Base-by-base conservation (phyloP, 768 basidiomycete species). In the Pleurotus pulmonarius region DNA sequence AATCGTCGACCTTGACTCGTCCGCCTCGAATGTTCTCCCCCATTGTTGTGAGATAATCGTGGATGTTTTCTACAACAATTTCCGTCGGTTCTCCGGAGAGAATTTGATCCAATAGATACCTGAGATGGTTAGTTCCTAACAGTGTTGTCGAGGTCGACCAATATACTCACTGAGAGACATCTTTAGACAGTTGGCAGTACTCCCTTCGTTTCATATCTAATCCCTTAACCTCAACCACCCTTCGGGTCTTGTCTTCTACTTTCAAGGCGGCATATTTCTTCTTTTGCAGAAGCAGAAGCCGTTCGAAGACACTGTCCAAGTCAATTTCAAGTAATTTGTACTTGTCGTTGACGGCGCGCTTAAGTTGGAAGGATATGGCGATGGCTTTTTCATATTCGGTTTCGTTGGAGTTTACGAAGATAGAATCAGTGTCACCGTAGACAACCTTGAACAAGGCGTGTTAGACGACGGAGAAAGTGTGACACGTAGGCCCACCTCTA, bases 231-330 rank as follows among this genome's bases (percentile, higher is more conserved):
- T 99, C 97, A 1, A 83, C 90, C 12, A 83, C 84, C 0, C 90
- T 88, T 56, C 82, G 80, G 0, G 81, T 80, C 24, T 86, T 86
- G 60, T 94, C 92, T 63, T 94, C 92, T 41, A 98, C 85, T 73
- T 97, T 98, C 69, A 98, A 78, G 0, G 97, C 97, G 0, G 97
- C 97, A 62, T 99, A 99, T 72, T 99, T 98, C 79, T 99, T 99
- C 82, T 99, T 99, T 66, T 98, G 96, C 54, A 99, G 73, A 9
- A 99, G 81, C 1, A 99, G 73, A 41, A 99, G 78, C 0, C 97
- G 85, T 65, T 96, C 86, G 76, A 99, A 99, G 37, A 98, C 82
- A 2, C 90, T 86, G 64, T 99, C 96, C 13, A 98, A 79, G 67
- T 99, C 97, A 58, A 99, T 99, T 68, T 99, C 97, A 46, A 99